These are phyloP conservation scores for Alternaria dauci DNA, from an alignment of 2,329 filamentous ascomycete genomes.

Conservation along the genomic window DNA sequence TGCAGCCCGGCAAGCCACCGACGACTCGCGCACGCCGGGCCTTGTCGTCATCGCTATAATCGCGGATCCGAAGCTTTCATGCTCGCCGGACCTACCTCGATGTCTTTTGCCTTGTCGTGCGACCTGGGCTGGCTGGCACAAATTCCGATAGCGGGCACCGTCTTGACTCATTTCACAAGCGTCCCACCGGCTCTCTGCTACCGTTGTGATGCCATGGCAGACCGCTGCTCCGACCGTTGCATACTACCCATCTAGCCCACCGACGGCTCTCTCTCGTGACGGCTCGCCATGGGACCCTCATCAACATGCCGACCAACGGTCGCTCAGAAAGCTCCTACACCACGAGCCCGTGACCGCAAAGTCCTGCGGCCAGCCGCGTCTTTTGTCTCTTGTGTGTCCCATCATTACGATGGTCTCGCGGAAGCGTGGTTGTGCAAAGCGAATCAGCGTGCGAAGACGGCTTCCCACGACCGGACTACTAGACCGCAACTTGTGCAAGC, in stretches of 20 bases:
- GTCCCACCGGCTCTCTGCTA: conserved; percentile 4
- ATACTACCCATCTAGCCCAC: conserved; percentile 22
- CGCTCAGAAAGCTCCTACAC: conserved; percentile 35
- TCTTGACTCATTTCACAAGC: conserved; percentile 33
- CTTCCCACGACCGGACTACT: conserved; percentile 29
- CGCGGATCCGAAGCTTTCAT: conserved; percentile 1
- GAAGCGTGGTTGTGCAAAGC: conserved; percentile 30
- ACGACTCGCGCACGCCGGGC: conserved; percentile 14
- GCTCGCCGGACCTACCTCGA: conserved; percentile 16
- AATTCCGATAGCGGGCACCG: conserved; percentile 1
- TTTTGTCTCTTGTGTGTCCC: conserved; percentile 35
- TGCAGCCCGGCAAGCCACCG: conserved; percentile 27
- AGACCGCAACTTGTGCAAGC: conserved; percentile 37
- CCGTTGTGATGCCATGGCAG: conserved; percentile 21
- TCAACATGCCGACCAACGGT: conserved; percentile 41
- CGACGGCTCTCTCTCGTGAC: conserved; percentile 20
- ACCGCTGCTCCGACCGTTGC: conserved; percentile 39
- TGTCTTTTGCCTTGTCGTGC: conserved; percentile 18
- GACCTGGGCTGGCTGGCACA: conserved; percentile 8
- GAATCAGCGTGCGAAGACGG: conserved; percentile 44
- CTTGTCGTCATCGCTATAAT: conserved; percentile 20
- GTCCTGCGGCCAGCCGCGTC: conserved; percentile 39
- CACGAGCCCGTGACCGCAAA: conserved; percentile 45
- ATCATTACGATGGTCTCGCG: conserved; percentile 31
- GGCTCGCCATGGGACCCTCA: conserved; percentile 31